Base-by-base conservation (phyloP, 2,329 filamentous ascomycete species). In the Fusarium nygamai region DNA sequence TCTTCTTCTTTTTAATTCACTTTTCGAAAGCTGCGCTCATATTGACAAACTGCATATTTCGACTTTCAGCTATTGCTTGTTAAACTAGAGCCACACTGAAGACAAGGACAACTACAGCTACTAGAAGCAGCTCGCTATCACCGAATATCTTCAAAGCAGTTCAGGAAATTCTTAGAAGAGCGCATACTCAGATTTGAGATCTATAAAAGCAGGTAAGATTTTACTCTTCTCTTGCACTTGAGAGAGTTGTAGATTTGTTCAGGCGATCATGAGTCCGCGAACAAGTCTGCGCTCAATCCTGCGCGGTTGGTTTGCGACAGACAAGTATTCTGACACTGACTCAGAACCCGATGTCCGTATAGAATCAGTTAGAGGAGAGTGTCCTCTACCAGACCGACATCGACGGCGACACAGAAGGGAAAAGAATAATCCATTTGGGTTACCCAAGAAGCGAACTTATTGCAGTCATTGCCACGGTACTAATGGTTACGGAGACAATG, bases 221-320 rank as follows among this genome's bases (percentile, higher is more conserved):
- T 50, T 27, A 10, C 24, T n/a, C 20, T 38, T 10, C 31, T 13
- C n/a, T 14, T 43, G 24, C 8, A 22, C 34, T 11, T 36, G 57
- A 69, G 56, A 67, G 56, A 61, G 50, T 24, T 22, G 67, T 47
- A 48, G 44, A 51, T 44, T 27, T 39, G 68, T 56, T 56, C n/a
- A 57, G 61, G 38, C 33, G 36, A 20, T 44, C n/a, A 61, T 75
- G 73, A 59, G 54, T 24, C 29, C 73, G 53, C 53, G 73, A 50
- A 60, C 61, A 48, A 61, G 61, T 65, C 38, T 75, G 56, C 73
- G 73, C 43, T 72, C 48, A 31, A 36, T 75, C 33, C 48, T 73
- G 27, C 34, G 62, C 29, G 48, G 24, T 12, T 53, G 61, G 46
- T 70, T 61, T 20, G 66, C 54, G 29, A 22, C 41, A 8, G 31